Evolutionary conservation across 768 basidiomycete genomes (phyloP), one percentile per base, ranked within the genome.

Genomic region (Fibroporia radiculosa): DNA sequence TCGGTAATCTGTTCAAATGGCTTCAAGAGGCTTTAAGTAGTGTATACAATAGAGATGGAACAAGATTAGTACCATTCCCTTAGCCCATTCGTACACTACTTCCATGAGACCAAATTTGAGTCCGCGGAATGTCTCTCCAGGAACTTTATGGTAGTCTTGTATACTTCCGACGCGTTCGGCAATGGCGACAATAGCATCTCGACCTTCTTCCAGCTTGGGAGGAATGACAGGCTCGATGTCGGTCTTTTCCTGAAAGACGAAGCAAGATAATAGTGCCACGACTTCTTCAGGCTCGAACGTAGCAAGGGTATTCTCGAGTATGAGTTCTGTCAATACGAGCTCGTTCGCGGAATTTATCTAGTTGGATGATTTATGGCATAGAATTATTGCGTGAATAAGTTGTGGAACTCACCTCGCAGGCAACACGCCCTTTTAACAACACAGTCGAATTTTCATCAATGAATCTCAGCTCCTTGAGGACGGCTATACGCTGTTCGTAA

Each of bases 311-410:
- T 99, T 99, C 58, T 99, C 96, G 41, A 98, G 74, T 44, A 99
- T 95, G 40, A 99, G 77, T 58, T 99, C 96, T 0, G 96, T 99
- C 37, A 98, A 71, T 38, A 99, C 78, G 20, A 99, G 85, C 57
- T 98, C 96, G 50, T 90, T 91, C n/a, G 86, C 90, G 6, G 95
- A 97, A 61, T 99, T 99, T 61, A 99, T 98, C 93, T 97, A n/a
- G n/a, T n/a, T n/a, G n/a, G 11, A 29, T 13, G 23, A 4, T 19
- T 3, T 10, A 1, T 18, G 24, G 28, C 16, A 25, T 25, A 26
- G 45, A 38, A 29, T 6, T 24, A 39, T 12, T 6, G n/a, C n/a
- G n/a, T 25, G 35, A 18, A 18, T 37, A 28, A 4, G 12, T 1
- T 23, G 20, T 40, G 3, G 12, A 14, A 28, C 45, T 59, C 48